Conservation (phyloP, 371 early-diverging fungal species). For the Lichtheimia ramosa region DNA sequence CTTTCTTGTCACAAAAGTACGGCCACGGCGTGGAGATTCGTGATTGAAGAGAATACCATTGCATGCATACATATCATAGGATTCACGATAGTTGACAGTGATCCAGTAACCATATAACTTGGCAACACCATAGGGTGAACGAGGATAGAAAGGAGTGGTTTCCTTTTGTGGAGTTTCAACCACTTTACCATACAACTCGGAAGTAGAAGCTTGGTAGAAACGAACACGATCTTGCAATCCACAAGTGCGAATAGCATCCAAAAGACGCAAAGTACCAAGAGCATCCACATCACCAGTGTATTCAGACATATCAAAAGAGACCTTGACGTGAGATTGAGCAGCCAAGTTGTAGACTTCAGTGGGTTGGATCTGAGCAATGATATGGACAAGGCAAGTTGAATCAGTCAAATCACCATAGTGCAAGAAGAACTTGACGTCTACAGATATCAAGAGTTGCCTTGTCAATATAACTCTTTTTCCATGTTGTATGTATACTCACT, state of each 20-base stretch:
- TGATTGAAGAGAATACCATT: slow-evolving; percentile 89
- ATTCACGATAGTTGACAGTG: slow-evolving; percentile 82
- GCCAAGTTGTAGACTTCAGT: slow-evolving; percentile 82
- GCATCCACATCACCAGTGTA: slow-evolving; percentile 90
- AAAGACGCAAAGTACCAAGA: slow-evolving; percentile 77
- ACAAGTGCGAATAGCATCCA: slow-evolving; percentile 82
- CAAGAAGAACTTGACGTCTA: slow-evolving; percentile 74
- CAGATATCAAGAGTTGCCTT: not conserved
- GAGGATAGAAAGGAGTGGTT: slow-evolving; percentile 86
- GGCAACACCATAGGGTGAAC: slow-evolving; percentile 86
- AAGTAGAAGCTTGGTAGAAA: slow-evolving; percentile 87
- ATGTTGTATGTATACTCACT: slow-evolving; percentile 35
- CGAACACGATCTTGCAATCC: slow-evolving; percentile 70
- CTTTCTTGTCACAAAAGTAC: slow-evolving; percentile 85
- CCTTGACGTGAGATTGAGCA: slow-evolving; percentile 84
- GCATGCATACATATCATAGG: slow-evolving; percentile 81
- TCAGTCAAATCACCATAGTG: slow-evolving; percentile 89
- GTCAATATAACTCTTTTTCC: not conserved
- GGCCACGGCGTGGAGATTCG: slow-evolving; percentile 83
- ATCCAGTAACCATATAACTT: slow-evolving; percentile 87
- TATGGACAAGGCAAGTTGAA: slow-evolving; percentile 78
- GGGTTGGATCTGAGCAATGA: slow-evolving; percentile 76
- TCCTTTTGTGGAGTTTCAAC: slow-evolving; percentile 82
- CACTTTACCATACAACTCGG: slow-evolving; percentile 83
- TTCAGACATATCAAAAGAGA: slow-evolving; percentile 89